These are phyloP conservation scores for Sparassis latifolia DNA, from an alignment of 1,284 basidiomycete species.

Conservation along the genomic window DNA sequence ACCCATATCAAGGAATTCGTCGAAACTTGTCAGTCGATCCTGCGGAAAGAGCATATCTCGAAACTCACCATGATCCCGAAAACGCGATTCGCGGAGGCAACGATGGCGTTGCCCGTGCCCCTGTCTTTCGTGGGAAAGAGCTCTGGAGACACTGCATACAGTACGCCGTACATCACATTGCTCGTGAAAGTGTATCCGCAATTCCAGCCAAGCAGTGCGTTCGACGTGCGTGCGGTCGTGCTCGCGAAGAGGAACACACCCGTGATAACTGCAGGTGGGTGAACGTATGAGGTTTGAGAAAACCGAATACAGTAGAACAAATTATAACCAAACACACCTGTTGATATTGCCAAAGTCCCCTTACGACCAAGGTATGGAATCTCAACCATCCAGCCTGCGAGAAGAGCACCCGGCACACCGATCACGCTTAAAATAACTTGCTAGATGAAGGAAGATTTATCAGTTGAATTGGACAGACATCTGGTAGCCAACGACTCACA, in stretches of 20 bases:
- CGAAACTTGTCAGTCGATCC: background rate
- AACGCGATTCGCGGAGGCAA: constrained; percentile 51
- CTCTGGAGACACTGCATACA: constrained; percentile 63
- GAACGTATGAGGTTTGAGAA: background rate
- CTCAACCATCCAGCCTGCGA: constrained; percentile 57
- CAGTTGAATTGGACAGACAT: background rate
- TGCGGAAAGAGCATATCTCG: background rate
- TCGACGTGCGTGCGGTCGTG: constrained; percentile 58
- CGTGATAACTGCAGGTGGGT: constrained; percentile 41
- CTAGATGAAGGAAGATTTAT: constrained; percentile 22
- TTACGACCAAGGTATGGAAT: constrained; percentile 52
- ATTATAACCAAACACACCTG: constrained; percentile 27
- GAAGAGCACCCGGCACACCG: constrained; percentile 60
- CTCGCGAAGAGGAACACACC: constrained; percentile 64
- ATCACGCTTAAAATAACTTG: constrained; percentile 65
- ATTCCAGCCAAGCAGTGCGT: constrained; percentile 66
- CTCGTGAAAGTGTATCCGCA: constrained; percentile 59
- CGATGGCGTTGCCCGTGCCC: constrained; percentile 68
- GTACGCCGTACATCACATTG: constrained; percentile 70
- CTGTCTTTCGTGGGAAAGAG: constrained; percentile 67
- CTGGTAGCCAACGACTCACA: constrained; percentile 28
- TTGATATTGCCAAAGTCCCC: constrained; percentile 57
- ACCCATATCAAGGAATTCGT: background rate
- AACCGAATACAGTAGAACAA: too few relatives aligned
- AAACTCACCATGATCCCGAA: constrained; percentile 54